Evolutionary conservation across 352 stramenopile species (phyloP).

Genomic region (Phytophthora palmivora): DNA sequence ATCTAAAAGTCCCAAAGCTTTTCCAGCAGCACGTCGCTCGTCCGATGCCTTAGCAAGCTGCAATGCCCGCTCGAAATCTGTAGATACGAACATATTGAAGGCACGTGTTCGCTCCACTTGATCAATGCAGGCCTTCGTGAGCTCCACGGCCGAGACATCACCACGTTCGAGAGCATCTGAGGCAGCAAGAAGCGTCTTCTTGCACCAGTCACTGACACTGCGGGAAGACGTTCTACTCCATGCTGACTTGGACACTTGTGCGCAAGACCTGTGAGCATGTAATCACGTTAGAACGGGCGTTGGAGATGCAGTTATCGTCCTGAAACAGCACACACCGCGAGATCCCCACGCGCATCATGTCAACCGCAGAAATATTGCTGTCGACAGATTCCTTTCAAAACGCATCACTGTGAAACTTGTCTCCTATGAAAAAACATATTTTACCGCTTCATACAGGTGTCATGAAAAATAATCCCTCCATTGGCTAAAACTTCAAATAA

Average conservation of each 20-base stretch:
- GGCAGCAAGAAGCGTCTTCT: conserved; percentile 58
- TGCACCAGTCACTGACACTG: conserved; percentile 68
- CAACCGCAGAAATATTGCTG: conserved; percentile 23
- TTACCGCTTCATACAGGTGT: too few relatives aligned
- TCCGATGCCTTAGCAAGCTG: conserved; percentile 84
- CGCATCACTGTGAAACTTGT: not conserved
- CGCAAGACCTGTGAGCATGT: conserved; percentile 10
- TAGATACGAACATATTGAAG: conserved; percentile 87
- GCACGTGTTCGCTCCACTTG: conserved; percentile 72
- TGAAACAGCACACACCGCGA: conserved; percentile 19
- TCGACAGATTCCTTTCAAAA: not conserved
- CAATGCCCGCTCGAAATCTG: conserved; percentile 73
- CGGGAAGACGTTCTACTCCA: conserved; percentile 5
- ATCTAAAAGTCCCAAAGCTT: conserved; percentile 79
- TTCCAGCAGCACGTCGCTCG: conserved; percentile 53
- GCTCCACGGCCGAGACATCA: conserved; percentile 61
- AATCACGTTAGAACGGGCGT: conserved; percentile 2
- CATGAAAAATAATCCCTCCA: too few relatives aligned
- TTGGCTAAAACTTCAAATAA: too few relatives aligned
- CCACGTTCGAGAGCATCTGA: conserved; percentile 54
- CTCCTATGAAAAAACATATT: too few relatives aligned
- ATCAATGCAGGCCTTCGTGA: conserved; percentile 75
- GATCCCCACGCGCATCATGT: conserved; percentile 33
- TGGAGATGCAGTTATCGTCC: not conserved
- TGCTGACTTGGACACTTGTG: conserved; percentile 6